phyloP scores from a whole-genome alignment of 1,284 basidiomycete genomes.

The Porogramme epimiltina region DNA sequence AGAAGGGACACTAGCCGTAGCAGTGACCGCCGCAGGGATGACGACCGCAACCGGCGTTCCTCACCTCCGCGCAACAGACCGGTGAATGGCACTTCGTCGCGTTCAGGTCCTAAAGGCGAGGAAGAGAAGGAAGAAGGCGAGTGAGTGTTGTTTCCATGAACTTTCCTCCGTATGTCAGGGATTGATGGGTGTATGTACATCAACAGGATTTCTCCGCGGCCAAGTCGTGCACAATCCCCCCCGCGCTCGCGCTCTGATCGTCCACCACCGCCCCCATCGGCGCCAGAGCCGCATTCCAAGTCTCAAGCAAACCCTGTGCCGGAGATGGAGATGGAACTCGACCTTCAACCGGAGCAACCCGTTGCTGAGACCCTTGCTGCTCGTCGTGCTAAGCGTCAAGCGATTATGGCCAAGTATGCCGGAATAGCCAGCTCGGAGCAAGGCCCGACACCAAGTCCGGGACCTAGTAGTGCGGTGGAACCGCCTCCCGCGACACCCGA shows the following conservation, averaged over 20 bases:
- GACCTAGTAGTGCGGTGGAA: slow-evolving; percentile 71
- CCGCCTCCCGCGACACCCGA: slow-evolving; percentile 59
- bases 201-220: slow-evolving; percentile 62
- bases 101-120: slow-evolving; percentile 34
- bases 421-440: slow-evolving; percentile 46
- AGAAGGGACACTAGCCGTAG: slow-evolving; percentile 19
- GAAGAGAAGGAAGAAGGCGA: slow-evolving; percentile 79
- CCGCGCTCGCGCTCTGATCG: slow-evolving; percentile 24
- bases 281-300: too few relatives aligned
- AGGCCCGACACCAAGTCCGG: slow-evolving; percentile 54
- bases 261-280: slow-evolving; percentile 27
- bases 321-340: slow-evolving; percentile 20
- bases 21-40: slow-evolving; percentile 19
- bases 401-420: slow-evolving; percentile 83
- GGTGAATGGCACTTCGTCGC: slow-evolving; percentile 22
- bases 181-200: slow-evolving; percentile 5
- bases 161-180: slow-evolving; percentile 3
- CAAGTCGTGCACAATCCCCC: slow-evolving; percentile 32
- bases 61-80: slow-evolving; percentile 16
- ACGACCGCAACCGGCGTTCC: slow-evolving; percentile 14
- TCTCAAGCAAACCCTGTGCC: slow-evolving; percentile 1
- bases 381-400: slow-evolving; percentile 79
- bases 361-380: slow-evolving; percentile 77
- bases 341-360: slow-evolving; percentile 59
- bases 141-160: slow-evolving; percentile 53